Base-by-base conservation (phyloP, 805 yeast genomes). In the Wickerhamiella galacta region DNA sequence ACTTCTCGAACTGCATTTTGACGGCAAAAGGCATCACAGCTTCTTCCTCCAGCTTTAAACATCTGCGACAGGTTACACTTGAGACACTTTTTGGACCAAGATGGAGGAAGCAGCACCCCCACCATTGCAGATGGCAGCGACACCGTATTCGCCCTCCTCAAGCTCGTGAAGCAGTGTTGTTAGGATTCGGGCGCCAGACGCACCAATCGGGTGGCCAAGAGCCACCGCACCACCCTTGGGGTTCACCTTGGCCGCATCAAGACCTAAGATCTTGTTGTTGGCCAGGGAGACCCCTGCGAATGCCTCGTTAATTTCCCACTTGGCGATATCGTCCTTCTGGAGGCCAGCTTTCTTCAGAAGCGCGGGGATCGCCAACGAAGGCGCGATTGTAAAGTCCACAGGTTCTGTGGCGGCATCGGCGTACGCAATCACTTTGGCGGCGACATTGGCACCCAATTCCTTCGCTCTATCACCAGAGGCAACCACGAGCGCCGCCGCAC, bases 21-120 rank as follows among this genome's bases (percentile, higher is more conserved):
- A 7, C 22, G 11, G 22, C 10, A 20, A 8, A 7, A 11, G 10
- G 11, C 22, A 20, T 20, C 11, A 8, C 7, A 8, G 22, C 22
- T 20, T 11, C 22, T 8, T 11, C 10, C 22, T 7, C 11, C 11
- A 20, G 22, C 22, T 7, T 20, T 20, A 8, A 11, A 20, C 22
- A 11, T 8, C 22, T 20, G 22, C 22, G 22, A 20, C 11, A 11
- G 22, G 22, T 11, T 20, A 20, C 22, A 20, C 22, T 11, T 20
- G 8, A 8, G 24, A 20, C 16, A 48, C 45, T 33, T 63, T 74
- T 61, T 82, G 87, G 46, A 83, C 69, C 39, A 85, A 75, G 46
- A 85, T 63, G n/a, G 95, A 71, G 28, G 93, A 78, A 29, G 95
- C 94, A 55, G 93, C 95, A 54, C 96, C 96, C 51, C 95, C 95